These are phyloP conservation scores for Aspergillus amoenus DNA, from an alignment of 2,329 filamentous ascomycete species.

Conservation along the genomic window DNA sequence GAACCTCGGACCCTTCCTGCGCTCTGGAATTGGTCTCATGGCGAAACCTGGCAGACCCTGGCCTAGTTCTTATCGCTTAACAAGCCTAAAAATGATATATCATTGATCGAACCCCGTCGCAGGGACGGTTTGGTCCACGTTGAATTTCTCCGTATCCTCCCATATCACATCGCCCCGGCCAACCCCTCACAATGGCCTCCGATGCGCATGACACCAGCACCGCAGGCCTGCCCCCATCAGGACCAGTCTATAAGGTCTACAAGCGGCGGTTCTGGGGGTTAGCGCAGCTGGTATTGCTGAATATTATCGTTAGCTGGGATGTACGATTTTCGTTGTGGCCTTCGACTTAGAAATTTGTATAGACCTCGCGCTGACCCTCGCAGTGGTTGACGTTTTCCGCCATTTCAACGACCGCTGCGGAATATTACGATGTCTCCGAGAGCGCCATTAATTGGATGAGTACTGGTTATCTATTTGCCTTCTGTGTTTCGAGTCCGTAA, in stretches of 20 bases:
- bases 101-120: background rate
- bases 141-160: background rate
- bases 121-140: background rate
- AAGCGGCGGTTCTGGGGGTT: conserved; percentile 89
- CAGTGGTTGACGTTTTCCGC: conserved; percentile 93
- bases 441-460: conserved; percentile 89
- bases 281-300: conserved; percentile 78
- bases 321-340: conserved; percentile 53
- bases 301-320: conserved; percentile 93
- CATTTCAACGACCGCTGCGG: conserved; percentile 69
- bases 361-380: background rate
- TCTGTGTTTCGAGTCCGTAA: conserved; percentile 68
- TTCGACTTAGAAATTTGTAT: background rate
- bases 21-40: background rate
- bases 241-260: conserved; percentile 60
- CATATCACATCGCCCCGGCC: background rate
- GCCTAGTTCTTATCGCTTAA: background rate
- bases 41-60: background rate
- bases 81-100: background rate
- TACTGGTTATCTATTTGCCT: conserved; percentile 83
- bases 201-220: conserved; percentile 4
- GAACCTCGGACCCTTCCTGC: background rate
- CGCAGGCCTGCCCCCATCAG: conserved; percentile 17
- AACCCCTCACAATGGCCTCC: conserved; percentile 8
- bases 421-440: conserved; percentile 73